Evolutionary conservation across 352 stramenopile genomes (phyloP).

Genomic region (Albugo candida): DNA sequence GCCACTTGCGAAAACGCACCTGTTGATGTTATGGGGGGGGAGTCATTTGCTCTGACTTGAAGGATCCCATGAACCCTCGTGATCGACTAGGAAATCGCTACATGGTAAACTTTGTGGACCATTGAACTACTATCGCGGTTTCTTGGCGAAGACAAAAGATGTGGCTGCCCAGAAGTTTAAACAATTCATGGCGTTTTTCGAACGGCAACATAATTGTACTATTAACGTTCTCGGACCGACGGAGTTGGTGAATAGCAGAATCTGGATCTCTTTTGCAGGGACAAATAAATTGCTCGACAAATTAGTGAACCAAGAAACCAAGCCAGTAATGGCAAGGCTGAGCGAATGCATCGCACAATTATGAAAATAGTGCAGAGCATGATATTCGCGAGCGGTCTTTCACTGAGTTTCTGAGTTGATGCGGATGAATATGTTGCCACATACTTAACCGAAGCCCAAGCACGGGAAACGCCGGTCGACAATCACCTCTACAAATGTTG

Average conservation of each 20-base stretch:
- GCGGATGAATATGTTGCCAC: constrained; percentile 12
- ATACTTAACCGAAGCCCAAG: constrained; percentile 12
- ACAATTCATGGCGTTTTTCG: too few species aligned
- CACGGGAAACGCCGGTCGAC: not conserved
- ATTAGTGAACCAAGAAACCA: constrained; percentile 10
- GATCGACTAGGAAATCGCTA: constrained; percentile 4
- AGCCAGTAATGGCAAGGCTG: constrained; percentile 13
- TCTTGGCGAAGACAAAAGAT: not conserved
- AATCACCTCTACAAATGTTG: constrained; percentile 3
- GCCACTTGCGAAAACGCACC: constrained; percentile 4
- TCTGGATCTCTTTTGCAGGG: constrained; percentile 13
- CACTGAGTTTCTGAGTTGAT: constrained; percentile 11
- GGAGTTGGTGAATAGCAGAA: constrained; percentile 11
- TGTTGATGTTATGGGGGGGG: constrained; percentile 3
- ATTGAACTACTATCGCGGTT: constrained; percentile 4
- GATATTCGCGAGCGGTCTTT: constrained; percentile 10
- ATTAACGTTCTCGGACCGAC: not conserved
- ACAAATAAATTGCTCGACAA: constrained; percentile 7
- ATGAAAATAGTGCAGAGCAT: constrained; percentile 15
- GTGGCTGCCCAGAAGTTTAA: not conserved
- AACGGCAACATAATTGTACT: too few species aligned
- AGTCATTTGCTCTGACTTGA: too few species aligned
- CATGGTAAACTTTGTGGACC: constrained; percentile 8
- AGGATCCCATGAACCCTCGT: constrained; percentile 6
- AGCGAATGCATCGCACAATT: constrained; percentile 14